phyloP scores from a whole-genome alignment of 345 rosid species.

The Citrus maxima region DNA sequence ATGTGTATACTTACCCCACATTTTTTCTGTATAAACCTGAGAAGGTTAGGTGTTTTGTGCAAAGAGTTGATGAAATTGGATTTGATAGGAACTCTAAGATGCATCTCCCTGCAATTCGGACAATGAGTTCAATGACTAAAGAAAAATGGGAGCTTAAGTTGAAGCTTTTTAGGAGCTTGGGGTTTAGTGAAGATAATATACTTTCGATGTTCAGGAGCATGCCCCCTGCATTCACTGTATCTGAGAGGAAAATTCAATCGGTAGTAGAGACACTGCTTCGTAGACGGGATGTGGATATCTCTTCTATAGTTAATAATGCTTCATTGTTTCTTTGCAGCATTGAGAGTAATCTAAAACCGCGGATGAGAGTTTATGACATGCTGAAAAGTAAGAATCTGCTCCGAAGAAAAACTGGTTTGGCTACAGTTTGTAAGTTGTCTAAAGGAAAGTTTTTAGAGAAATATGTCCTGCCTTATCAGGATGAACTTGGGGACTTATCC shows the following conservation, averaged over 20 bases:
- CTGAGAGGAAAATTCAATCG: constrained; percentile 28
- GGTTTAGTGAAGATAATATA: constrained; percentile 31
- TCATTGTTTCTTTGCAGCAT: constrained; percentile 26
- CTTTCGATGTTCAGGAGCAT: constrained; percentile 17
- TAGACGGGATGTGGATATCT: constrained; percentile 4
- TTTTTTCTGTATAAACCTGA: constrained; percentile 27
- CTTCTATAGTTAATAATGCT: constrained; percentile 21
- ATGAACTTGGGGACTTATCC: constrained; percentile 11
- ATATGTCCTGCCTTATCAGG: constrained; percentile 23
- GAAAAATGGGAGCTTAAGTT: constrained; percentile 33
- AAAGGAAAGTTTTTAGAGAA: constrained; percentile 11
- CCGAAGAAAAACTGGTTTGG: constrained; percentile 8
- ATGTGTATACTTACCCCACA: constrained; percentile 13
- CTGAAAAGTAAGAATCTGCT: constrained; percentile 33
- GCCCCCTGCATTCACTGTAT: constrained; percentile 29
- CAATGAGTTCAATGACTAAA: constrained; percentile 23
- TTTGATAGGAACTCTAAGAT: constrained; percentile 21
- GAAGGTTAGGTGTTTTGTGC: constrained; percentile 10
- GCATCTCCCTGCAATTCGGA: constrained; percentile 28
- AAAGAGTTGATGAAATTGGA: constrained; percentile 34
- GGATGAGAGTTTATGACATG: constrained; percentile 18
- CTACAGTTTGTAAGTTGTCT: constrained; percentile 11
- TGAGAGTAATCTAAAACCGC: constrained; percentile 26
- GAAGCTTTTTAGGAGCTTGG: constrained; percentile 26
- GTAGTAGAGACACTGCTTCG: constrained; percentile 9